Evolutionary conservation across 2,329 filamentous ascomycete species (phyloP), one percentile per base, ranked within the genome.

Genomic region (Pseudovirgaria hyperparasitica): DNA sequence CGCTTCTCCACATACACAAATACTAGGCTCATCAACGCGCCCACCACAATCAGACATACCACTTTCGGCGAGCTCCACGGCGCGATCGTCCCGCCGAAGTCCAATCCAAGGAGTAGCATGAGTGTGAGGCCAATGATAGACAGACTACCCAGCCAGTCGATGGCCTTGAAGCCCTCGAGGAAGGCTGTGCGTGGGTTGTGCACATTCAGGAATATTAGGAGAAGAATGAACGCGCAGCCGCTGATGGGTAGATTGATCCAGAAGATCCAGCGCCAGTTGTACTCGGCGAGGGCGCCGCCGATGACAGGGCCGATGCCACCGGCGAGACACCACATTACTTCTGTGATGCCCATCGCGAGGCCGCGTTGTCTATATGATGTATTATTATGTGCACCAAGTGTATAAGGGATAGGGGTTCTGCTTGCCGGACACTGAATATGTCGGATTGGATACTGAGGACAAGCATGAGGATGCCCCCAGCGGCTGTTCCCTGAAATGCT

Each of bases 1-100:
- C 64, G 64, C 47, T 65, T 68, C 50, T 85, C 78, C 37, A 69
- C 68, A 35, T 72, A 51, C 22, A 78, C 44, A 41, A 82, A 71
- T 1, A 62, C 45, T 17, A 58, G 45, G 4, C 59, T 55, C 52
- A 65, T 62, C 3, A 62, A 26, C 6, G 46, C 40, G 0, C 67
- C 67, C 23, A 70, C 60, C 0, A 70, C 52, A 8, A 72, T 58
- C 5, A 72, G 44, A 21, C 62, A 65, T 22, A 72, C 66, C 8
- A 72, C 63, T 28, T 65, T 68, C 0, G 63, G 50, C 1, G 62
- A 67, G 31, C 51, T 50, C 68, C 67, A 72, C 1, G 67, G 56
- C 27, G 65, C 67, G 0, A 58, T 50, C 3, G 54, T 56, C 11
- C 66, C 67, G 5, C 67, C 67, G 30, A 70, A 69, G 34, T 70